These are phyloP conservation scores for Themeda triandra DNA, from an alignment of 176 grass and related monocot species.

Conservation along the genomic window DNA sequence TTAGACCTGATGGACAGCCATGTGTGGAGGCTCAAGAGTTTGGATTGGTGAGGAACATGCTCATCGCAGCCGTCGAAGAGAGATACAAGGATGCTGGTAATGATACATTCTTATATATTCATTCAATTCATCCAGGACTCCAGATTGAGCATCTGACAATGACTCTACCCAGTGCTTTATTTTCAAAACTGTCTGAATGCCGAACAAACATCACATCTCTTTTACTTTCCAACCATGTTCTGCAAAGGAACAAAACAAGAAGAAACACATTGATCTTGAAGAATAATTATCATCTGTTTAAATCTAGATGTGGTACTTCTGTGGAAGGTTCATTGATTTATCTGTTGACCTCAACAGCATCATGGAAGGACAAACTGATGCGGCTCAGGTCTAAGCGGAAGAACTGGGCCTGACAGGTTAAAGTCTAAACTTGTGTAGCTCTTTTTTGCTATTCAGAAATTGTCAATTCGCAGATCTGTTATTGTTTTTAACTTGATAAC, in stretches of 20 bases:
- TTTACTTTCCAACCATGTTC: neutral
- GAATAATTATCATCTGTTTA: conserved; percentile 12
- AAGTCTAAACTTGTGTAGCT: neutral
- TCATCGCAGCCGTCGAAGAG: conserved; percentile 76
- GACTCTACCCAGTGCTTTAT: neutral
- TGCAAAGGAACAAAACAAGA: neutral
- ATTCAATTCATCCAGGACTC: neutral
- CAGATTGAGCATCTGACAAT: neutral
- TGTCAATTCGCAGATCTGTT: neutral
- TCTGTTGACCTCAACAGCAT: conserved; percentile 41
- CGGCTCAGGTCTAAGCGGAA: conserved; percentile 70
- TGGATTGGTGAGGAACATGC: conserved; percentile 73
- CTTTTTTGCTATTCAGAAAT: neutral
- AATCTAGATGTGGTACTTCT: neutral
- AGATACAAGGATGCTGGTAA: conserved; percentile 94
- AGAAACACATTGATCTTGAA: neutral
- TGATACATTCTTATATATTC: neutral
- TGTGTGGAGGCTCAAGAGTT: conserved; percentile 77
- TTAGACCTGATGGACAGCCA: conserved; percentile 79
- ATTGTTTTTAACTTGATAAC: neutral
- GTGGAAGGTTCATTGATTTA: neutral
- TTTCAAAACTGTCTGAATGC: neutral
- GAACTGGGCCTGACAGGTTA: conserved; percentile 69
- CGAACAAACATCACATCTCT: neutral
- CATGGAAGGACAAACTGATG: conserved; percentile 74